Evolutionary conservation across 768 basidiomycete species (phyloP).

Genomic region (Calvatia gigantea): DNA sequence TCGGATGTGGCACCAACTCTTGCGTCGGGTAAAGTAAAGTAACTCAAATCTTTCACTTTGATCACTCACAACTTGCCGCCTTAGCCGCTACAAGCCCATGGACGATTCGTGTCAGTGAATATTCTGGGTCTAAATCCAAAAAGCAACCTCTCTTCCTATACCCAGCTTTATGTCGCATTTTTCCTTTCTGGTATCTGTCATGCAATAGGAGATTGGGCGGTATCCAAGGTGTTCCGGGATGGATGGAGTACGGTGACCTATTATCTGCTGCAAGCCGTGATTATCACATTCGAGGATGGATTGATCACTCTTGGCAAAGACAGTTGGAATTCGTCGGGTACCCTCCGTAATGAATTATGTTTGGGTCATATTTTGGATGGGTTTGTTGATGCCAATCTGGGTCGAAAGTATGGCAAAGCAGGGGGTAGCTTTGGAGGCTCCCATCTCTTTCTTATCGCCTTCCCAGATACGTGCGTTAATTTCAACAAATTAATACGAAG

Average conservation of each 20-base stretch:
- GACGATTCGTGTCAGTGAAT: constrained; percentile 17
- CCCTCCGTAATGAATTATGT: constrained; percentile 2
- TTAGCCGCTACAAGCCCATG: constrained; percentile 22
- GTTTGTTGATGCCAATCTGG: constrained; percentile 1
- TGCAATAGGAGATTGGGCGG: constrained; percentile 9
- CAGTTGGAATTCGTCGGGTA: constrained; percentile 5
- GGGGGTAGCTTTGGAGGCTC: too few species aligned
- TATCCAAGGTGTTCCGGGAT: background rate
- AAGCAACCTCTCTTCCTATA: constrained; percentile 20
- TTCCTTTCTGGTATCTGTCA: constrained; percentile 28
- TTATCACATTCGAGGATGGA: constrained; percentile 28
- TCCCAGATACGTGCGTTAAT: too few species aligned
- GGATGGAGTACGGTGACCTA: constrained; percentile 13
- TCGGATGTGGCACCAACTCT: constrained; percentile 27
- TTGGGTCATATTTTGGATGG: constrained; percentile 9
- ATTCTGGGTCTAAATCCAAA: constrained; percentile 18
- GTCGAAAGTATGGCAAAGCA: background rate
- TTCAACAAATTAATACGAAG: too few species aligned
- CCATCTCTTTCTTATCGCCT: too few species aligned
- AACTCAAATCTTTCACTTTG: background rate
- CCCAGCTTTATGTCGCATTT: constrained; percentile 29
- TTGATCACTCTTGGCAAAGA: constrained; percentile 20
- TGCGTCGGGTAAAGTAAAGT: constrained; percentile 21
- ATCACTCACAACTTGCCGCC: background rate
- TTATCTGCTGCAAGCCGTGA: constrained; percentile 25